These are phyloP conservation scores for Xerophyta viscosa DNA, from an alignment of 106 monocot species.

Conservation along the genomic window DNA sequence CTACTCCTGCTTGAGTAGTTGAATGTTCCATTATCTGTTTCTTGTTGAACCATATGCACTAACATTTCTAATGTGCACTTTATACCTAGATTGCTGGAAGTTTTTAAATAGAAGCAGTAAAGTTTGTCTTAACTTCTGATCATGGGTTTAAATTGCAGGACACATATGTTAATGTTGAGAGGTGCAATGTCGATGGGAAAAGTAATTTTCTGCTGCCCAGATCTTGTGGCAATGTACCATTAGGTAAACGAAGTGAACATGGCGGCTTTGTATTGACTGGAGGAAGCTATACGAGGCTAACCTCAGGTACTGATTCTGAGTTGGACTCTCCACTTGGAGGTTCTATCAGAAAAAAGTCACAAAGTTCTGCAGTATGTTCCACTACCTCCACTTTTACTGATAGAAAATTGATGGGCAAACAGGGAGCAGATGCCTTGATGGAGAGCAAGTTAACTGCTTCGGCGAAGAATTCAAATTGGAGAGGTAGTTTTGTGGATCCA, in stretches of 20 bases:
- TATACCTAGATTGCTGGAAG: no score
- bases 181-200: conserved; percentile 9
- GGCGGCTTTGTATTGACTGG: conserved; percentile 17
- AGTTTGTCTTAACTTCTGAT: neutral
- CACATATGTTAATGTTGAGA: conserved; percentile 1
- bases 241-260: conserved; percentile 18
- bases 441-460: conserved; percentile 24
- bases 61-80: no score
- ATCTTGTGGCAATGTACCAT: conserved; percentile 10
- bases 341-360: conserved; percentile 42
- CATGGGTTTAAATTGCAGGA: conserved; percentile 10
- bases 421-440: conserved; percentile 53
- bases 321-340: conserved; percentile 36
- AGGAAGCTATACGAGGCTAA: conserved; percentile 30
- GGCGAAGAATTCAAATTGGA: conserved; percentile 20
- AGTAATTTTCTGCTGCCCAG: conserved; percentile 13
- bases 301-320: conserved; percentile 64
- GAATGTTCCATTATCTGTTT: no score
- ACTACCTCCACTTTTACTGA: conserved; percentile 47
- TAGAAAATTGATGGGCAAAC: conserved; percentile 81
- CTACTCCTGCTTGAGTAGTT: no score
- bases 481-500: conserved; percentile 4
- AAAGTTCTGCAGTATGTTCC: conserved; percentile 47
- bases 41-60: no score
- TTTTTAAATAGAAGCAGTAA: no score